Evolutionary conservation across 176 grass and related monocot genomes (phyloP), one percentile per base, ranked within the genome.

Genomic region (Puccinellia tenuiflora): DNA sequence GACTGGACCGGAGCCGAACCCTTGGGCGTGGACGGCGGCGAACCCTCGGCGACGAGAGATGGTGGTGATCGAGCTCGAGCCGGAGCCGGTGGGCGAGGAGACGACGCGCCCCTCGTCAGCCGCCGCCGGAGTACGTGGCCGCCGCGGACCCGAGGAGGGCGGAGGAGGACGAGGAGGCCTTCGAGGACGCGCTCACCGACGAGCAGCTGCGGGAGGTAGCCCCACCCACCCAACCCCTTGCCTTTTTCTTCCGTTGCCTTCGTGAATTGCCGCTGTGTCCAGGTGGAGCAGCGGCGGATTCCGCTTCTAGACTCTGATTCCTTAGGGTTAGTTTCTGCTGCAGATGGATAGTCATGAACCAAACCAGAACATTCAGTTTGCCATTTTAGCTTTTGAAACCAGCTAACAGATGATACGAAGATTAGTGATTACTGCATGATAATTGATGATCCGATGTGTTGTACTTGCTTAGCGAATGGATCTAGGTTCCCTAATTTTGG

Each of bases 101-200:
- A 9, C 67, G 48, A 5, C 37, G 16, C 35, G 31, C 26, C 65
- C 72, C 65, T 72, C 79, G 34, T n/a, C n/a, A n/a, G n/a, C n/a
- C 13, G 14, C 28, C 77, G 18, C 38, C 42, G 74, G 81, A 11
- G 21, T 17, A 40, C 40, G 84, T 30, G 13, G 56, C 47, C 33
- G 33, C 40, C 53, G 18, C 1, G 37, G 55, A n/a, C 29, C 62
- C 59, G 24, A 16, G 80, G 76, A 61, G 34, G 71, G 54, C 68
- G 81, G 76, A 50, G 69, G 55, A 81, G 47, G 85, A 72, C 3
- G 91, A 90, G 35, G 95, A 95, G 29, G 54, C 78, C 52, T 98
- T 98, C 73, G 92, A 98, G 86, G 92, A 95, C 85, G 92, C 92
- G 14, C 88, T 98, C 65, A 95, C 95, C 26, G 92, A 95, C 43